These are phyloP conservation scores for Xylaria sp. DNA, from an alignment of 2,329 filamentous ascomycete genomes.

Conservation along the genomic window DNA sequence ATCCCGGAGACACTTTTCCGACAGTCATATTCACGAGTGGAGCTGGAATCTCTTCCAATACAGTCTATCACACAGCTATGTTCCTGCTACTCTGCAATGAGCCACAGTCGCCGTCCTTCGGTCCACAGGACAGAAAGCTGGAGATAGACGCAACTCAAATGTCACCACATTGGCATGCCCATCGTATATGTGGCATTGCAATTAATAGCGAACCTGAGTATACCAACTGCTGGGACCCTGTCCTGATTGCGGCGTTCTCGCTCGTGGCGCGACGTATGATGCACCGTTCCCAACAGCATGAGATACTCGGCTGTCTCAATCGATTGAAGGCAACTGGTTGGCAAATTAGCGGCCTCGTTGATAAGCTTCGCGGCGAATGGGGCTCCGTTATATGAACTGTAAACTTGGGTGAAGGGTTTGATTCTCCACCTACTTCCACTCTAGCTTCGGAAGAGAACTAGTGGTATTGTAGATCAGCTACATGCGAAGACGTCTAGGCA, in stretches of 20 bases:
- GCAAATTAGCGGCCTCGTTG: conserved; percentile 31
- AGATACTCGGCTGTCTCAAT: conserved; percentile 29
- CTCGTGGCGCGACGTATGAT: conserved; percentile 30
- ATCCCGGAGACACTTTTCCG: conserved; percentile 21
- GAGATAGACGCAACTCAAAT: conserved; percentile 15
- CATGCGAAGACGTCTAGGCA: neutral
- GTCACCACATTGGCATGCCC: conserved; percentile 34
- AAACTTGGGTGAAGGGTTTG: neutral
- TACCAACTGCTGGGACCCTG: conserved; percentile 37
- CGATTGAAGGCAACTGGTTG: conserved; percentile 35
- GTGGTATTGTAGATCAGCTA: neutral
- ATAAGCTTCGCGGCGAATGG: conserved; percentile 34
- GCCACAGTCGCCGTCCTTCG: neutral
- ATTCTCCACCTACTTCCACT: neutral
- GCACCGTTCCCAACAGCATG: conserved; percentile 26
- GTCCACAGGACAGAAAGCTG: neutral
- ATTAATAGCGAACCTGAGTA: conserved; percentile 35
- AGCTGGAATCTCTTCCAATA: conserved; percentile 35
- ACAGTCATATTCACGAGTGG: conserved; percentile 33
- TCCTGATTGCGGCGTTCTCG: conserved; percentile 36
- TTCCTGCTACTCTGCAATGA: conserved; percentile 33
- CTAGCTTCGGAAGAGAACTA: neutral
- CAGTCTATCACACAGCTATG: conserved; percentile 38
- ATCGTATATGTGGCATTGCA: conserved; percentile 39
- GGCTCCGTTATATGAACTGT: neutral